Conservation (phyloP, 2,329 filamentous ascomycete genomes). For the Myriangium duriaei region DNA sequence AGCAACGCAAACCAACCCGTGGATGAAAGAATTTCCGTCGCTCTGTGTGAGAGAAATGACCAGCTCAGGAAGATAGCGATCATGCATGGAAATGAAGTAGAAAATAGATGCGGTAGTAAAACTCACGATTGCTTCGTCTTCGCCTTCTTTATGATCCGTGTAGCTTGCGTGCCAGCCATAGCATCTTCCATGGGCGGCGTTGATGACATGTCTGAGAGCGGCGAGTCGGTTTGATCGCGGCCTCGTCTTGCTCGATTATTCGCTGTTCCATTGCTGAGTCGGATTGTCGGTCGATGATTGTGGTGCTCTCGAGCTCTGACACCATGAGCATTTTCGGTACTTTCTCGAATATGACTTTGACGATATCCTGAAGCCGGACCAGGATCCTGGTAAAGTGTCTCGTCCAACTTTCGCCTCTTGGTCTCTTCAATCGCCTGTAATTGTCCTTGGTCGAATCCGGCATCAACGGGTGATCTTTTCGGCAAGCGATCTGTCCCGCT, state of each 20-base stretch:
- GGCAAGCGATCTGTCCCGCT: too few relatives aligned
- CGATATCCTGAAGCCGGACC: neutral
- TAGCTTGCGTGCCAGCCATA: slow-evolving; percentile 14
- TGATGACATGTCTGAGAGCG: slow-evolving; percentile 21
- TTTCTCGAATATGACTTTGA: slow-evolving; percentile 7
- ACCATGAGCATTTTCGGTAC: slow-evolving; percentile 1
- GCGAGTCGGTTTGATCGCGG: slow-evolving; percentile 17
- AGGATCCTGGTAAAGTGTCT: slow-evolving; percentile 7
- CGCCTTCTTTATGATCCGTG: slow-evolving; percentile 20
- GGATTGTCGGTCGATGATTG: slow-evolving; percentile 12
- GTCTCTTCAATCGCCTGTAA: slow-evolving; percentile 2
- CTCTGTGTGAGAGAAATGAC: slow-evolving; percentile 2
- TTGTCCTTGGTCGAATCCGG: slow-evolving; percentile 1
- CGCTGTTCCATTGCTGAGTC: slow-evolving; percentile 8
- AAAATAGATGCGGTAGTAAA: neutral
- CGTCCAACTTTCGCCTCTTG: slow-evolving; percentile 5
- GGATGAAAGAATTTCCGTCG: neutral
- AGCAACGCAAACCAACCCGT: too few relatives aligned
- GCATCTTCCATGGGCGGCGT: slow-evolving; percentile 16
- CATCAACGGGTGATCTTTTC: slow-evolving; percentile 6
- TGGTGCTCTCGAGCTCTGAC: slow-evolving; percentile 14
- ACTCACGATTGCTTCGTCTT: slow-evolving; percentile 29
- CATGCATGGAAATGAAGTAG: slow-evolving; percentile 4
- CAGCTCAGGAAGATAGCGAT: slow-evolving; percentile 8
- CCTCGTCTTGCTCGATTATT: slow-evolving; percentile 4